Evolutionary conservation across 2,329 filamentous ascomycete species (phyloP), one percentile per base, ranked within the genome.

Genomic region (Talaromyces amestolkiae): DNA sequence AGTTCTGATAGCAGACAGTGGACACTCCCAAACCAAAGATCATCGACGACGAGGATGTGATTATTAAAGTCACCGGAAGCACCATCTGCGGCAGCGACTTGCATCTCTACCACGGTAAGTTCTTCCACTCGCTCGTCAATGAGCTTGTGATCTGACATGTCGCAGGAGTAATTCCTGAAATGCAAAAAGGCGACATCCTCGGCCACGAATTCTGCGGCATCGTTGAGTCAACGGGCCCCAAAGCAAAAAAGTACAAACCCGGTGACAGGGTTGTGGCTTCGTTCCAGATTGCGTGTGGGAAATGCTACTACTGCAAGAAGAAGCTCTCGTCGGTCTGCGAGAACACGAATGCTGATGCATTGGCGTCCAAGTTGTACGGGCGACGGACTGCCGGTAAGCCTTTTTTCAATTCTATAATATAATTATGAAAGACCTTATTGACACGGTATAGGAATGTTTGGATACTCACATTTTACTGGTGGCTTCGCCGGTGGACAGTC

Each of bases 401-500:
- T 4, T 15, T 24, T 6, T 11, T 10, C n/a, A 2, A 1, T 33
- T 19, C 2, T 33, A 8, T 53, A 2, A 11, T 6, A 11, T n/a
- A 6, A 7, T 8, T 3, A 33, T 31, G 17, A 13, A 35, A 13
- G 2, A 13, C 6, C 1, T 6, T 35, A 22, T 19, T 35, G 27
- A n/a, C 33, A 31, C 19, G 22, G 31, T 27, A 11, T 53, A 74
- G 76, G 87, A 19, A 88, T 91, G 69, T 90, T 91, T 71, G 89
- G 89, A 1, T 91, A 91, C 72, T 88, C 86, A 2, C 89, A 81
- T 64, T 91, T 96, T 73, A 93, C 91, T 0, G 92, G 92, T 7
- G 93, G 93, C 0, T 96, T 94, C 73, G 91, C 92, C 0, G 92
- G 93, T 58, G 92, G 92, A 0, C 93, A 96, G 77, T 90, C 92